Percentiles rank a stretch among this genome's conserved stretches.
These are phyloP conservation scores for Apiosordaria backusii DNA, from an alignment of 495 filamentous ascomycete species.

Conservation along the genomic window DNA sequence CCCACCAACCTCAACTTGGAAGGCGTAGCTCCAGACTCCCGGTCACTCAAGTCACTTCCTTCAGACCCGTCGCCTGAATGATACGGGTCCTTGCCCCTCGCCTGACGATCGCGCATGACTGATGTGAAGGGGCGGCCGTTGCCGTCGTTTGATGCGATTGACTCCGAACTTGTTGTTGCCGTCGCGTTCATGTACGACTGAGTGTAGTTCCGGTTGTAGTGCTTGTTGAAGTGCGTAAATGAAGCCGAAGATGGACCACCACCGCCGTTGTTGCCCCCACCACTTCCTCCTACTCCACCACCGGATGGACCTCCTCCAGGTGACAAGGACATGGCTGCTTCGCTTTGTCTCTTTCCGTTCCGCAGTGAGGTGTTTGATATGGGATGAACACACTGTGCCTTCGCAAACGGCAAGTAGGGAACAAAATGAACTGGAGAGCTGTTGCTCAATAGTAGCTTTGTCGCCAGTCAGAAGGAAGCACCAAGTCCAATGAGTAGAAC, in stretches of 20 bases:
- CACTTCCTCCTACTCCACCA: not conserved
- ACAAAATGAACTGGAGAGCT: too few relatives aligned
- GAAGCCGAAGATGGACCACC: not conserved
- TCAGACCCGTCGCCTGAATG: slow-evolving; percentile 24
- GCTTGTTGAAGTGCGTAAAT: not conserved
- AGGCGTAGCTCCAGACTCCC: slow-evolving; percentile 6
- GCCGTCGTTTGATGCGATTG: slow-evolving; percentile 9
- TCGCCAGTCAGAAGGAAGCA: not conserved
- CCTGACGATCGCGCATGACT: slow-evolving; percentile 50
- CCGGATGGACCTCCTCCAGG: not conserved
- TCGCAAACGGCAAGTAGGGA: too few relatives aligned
- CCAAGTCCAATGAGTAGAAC: not conserved
- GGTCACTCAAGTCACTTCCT: slow-evolving; percentile 27
- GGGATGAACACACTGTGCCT: too few relatives aligned
- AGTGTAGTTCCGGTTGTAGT: not conserved
- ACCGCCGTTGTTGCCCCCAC: not conserved
- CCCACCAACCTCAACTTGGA: not conserved
- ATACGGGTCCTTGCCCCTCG: slow-evolving; percentile 52
- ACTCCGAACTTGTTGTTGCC: not conserved
- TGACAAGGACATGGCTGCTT: not conserved
- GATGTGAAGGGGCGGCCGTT: slow-evolving; percentile 29
- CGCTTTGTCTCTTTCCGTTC: not conserved
- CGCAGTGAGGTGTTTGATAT: too few relatives aligned
- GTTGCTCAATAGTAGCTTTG: too few relatives aligned
- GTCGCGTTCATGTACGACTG: slow-evolving; percentile 7